Evolutionary conservation across 1,139 yeast species (phyloP), one percentile per base, ranked within the genome.

Genomic region (Ogataea hybrid): DNA sequence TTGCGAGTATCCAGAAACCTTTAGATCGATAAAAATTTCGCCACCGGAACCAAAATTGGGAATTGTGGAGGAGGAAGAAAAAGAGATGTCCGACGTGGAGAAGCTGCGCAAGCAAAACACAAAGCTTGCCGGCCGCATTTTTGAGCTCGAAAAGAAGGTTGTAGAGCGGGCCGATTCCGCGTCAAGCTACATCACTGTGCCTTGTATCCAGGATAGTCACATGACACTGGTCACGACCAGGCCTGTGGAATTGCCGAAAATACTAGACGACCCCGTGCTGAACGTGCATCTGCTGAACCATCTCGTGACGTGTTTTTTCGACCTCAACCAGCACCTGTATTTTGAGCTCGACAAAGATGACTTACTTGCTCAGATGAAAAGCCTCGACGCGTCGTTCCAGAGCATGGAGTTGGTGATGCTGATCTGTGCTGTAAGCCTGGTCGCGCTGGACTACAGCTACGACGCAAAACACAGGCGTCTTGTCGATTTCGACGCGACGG

Each of bases 1-100:
- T 4, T 57, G 61, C 44, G 53, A 46, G 20, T 57, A 51, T 28
- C 61, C 61, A 5, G 56, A 56, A 27, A 56, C 54, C 6, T 57
- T 55, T 42, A 46, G 61, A 38, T 55, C 59, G 5, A 52, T 55
- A 21, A 53, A 52, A 32, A 46, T 56, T 63, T 42, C 43, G 22
- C 42, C 37, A 25, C 42, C 32, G 17, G 22, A 28, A 17, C 10
- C 21, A 14, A 10, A 33, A 25, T 11, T 10, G 5, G 41, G 18
- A 16, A 31, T 14, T 6, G 10, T 28, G n/a, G 6, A 12, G 8
- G 32, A 18, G 9, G 25, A 17, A 12, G 28, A 17, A 3, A 10
- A 12, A 5, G 37, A 35, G 20, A 9, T 28, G 31, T 12, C 33
- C 11, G 39, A 35, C 12, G 22, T 42, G 9, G 41, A 43, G 23